Conservation (phyloP, 495 filamentous ascomycete species). For the Penicillium riverlandense region DNA sequence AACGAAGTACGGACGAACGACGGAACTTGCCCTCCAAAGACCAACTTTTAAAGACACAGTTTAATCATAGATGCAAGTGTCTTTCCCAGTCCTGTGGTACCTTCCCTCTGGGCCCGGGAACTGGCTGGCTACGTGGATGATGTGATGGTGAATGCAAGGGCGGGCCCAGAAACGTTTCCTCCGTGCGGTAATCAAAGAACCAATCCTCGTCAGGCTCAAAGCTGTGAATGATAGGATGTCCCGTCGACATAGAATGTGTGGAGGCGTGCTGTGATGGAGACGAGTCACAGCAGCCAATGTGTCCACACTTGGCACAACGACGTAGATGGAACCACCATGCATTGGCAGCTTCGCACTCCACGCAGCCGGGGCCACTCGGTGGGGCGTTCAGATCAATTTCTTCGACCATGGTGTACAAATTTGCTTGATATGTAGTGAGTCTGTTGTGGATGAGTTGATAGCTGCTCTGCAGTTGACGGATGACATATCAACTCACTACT, state of each 20-base stretch:
- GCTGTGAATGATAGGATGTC: constrained; percentile 1
- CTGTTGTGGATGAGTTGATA: too few relatives aligned
- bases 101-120: too few relatives aligned
- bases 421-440: too few relatives aligned
- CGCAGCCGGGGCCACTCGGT: not conserved
- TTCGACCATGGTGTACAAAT: not conserved
- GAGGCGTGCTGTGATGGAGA: constrained; percentile 2
- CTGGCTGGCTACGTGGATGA: not conserved
- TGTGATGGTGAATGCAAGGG: constrained; percentile 2
- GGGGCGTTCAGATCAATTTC: not conserved
- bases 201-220: constrained; percentile 2
- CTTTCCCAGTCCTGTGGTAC: too few relatives aligned
- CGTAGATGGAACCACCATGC: constrained; percentile 3
- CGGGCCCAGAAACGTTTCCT: constrained; percentile 1
- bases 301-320: constrained; percentile 3
- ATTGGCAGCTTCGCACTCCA: not conserved
- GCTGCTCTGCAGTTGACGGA: too few relatives aligned
- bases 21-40: too few relatives aligned
- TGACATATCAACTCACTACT: too few relatives aligned
- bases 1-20: too few relatives aligned
- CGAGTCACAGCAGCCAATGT: constrained; percentile 3
- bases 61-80: too few relatives aligned
- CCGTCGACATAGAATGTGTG: not conserved
- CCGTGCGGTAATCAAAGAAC: constrained; percentile 2
- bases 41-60: too few relatives aligned